Conservation (phyloP, 192 early-diverging fungal species). For the Haplosporangium gracile region DNA sequence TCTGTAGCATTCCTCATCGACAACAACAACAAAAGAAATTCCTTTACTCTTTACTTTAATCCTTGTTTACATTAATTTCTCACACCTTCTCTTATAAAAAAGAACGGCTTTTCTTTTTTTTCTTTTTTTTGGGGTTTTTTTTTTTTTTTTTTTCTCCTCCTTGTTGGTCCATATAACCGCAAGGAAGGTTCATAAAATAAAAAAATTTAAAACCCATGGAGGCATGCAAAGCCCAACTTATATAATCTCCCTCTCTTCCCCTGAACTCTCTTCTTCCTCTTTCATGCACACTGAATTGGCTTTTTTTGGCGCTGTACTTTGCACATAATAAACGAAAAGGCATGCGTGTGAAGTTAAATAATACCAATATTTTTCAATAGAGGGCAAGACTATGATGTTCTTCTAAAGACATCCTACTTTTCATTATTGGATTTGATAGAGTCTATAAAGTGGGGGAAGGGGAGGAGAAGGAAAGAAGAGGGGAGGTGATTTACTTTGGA, state of each 20-base stretch:
- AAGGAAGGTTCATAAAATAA: neutral
- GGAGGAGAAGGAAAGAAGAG: too few relatives aligned
- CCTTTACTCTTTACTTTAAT: neutral
- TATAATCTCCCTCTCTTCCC: neutral
- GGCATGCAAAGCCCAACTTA: too few relatives aligned
- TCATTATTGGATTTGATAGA: too few relatives aligned
- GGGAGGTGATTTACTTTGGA: too few relatives aligned
- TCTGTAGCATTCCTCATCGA: neutral
- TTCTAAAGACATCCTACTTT: too few relatives aligned
- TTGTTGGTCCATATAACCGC: neutral
- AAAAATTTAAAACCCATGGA: neutral
- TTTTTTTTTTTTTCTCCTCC: neutral
- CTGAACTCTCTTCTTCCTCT: neutral
- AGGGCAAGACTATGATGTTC: too few relatives aligned
- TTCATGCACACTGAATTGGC: too few relatives aligned
- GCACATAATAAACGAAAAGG: too few relatives aligned
- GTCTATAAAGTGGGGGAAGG: too few relatives aligned
- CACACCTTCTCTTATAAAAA: neutral
- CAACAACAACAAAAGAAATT: neutral
- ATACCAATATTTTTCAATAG: too few relatives aligned
- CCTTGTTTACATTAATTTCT: neutral
- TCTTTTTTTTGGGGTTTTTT: slow-evolving; percentile 6
- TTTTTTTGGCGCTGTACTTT: too few relatives aligned
- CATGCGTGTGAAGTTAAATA: too few relatives aligned
- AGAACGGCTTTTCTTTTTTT: neutral